These are phyloP conservation scores for Bruguiera hainesii DNA, from an alignment of 441 rosid species.

Conservation along the genomic window DNA sequence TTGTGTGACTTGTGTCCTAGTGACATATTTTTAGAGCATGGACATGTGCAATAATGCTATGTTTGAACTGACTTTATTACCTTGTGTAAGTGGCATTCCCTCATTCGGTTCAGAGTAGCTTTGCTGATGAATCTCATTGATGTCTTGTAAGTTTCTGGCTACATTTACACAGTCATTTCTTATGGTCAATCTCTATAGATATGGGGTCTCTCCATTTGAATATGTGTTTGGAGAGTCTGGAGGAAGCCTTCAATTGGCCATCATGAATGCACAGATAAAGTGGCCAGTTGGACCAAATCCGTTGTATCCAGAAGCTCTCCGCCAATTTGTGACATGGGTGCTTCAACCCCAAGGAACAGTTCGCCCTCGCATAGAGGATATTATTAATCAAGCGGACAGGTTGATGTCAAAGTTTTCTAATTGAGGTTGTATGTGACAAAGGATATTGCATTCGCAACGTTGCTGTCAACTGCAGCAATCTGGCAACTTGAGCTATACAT, in stretches of 20 bases:
- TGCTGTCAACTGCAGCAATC: not conserved
- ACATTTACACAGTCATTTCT: not conserved
- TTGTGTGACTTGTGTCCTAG: no score
- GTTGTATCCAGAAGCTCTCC: no score
- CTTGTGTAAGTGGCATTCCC: no score
- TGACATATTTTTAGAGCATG: no score
- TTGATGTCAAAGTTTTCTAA: constrained; percentile 71
- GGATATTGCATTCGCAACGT: constrained; percentile 4
- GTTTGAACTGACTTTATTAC: no score
- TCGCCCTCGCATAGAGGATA: constrained; percentile 79
- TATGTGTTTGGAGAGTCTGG: constrained; percentile 97
- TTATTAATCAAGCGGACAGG: constrained; percentile 86
- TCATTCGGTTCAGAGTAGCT: no score
- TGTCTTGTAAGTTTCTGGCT: not conserved
- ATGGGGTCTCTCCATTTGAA: constrained; percentile 91
- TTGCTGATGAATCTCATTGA: no score
- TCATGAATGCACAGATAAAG: no score
- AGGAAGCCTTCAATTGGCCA: constrained; percentile 68
- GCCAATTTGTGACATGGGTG: constrained; percentile 81
- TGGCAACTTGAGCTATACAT: not conserved
- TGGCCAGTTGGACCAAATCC: no score
- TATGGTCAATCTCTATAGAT: constrained; percentile 41
- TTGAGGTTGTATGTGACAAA: constrained; percentile 23
- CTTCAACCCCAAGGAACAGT: constrained; percentile 85
- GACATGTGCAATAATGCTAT: no score